A percentile compares a stretch with the other conserved stretches of the same genome.
phyloP scores from a whole-genome alignment of 768 basidiomycete genomes.

The Tulasnella sp. region DNA sequence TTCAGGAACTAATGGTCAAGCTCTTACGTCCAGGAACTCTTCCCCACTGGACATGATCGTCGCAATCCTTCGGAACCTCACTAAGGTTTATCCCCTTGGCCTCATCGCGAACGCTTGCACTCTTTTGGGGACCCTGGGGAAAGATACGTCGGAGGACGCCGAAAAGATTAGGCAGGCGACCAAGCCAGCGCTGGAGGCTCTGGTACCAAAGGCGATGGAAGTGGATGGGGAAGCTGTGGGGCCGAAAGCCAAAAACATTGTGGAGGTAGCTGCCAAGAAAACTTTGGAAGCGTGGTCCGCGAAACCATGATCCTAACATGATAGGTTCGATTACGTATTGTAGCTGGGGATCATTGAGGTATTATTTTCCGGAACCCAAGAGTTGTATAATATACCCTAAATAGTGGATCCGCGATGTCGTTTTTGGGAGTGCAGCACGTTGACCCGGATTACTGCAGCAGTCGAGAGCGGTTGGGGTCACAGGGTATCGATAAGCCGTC shows the following conservation, averaged over 20 bases:
- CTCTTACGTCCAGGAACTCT: constrained; percentile 34
- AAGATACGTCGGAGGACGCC: constrained; percentile 18
- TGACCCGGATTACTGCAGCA: no score
- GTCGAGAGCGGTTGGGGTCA: not conserved
- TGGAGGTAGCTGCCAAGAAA: constrained; percentile 31
- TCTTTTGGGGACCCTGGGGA: constrained; percentile 41
- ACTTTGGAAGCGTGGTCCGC: constrained; percentile 32
- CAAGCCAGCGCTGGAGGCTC: constrained; percentile 32
- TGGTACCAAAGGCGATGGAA: not conserved
- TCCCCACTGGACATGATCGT: constrained; percentile 37
- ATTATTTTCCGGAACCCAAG: not conserved
- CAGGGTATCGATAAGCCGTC: not conserved
- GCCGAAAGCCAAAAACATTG: constrained; percentile 20
- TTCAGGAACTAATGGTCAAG: constrained; percentile 10
- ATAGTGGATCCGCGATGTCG: not conserved
- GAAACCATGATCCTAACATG: not conserved
- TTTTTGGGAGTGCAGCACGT: not conserved
- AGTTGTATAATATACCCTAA: not conserved
- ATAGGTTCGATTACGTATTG: not conserved
- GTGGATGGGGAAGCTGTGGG: not conserved
- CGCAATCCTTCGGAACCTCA: constrained; percentile 42
- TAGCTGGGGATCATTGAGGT: not conserved
- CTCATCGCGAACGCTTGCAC: constrained; percentile 67
- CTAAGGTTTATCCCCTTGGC: constrained; percentile 51
- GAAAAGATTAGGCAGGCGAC: constrained; percentile 40